phyloP scores from a whole-genome alignment of 2,329 filamentous ascomycete genomes.

The Exophiala calicioides region DNA sequence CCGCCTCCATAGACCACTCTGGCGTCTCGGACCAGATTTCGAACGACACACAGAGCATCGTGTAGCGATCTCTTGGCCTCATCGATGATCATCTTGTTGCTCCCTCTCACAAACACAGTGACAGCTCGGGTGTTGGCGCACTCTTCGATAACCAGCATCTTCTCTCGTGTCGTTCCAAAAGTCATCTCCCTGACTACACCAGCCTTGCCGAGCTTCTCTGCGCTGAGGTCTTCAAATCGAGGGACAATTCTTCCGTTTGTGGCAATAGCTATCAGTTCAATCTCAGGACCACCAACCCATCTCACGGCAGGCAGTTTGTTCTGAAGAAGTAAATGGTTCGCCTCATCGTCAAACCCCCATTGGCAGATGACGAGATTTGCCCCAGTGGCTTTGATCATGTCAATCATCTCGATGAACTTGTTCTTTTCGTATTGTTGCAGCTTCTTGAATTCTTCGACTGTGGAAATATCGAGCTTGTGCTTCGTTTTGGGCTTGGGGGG shows the following conservation, averaged over 20 bases:
- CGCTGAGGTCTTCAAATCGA: slow-evolving; percentile 88
- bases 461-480: slow-evolving; percentile 97
- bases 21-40: slow-evolving; percentile 94
- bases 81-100: slow-evolving; percentile 99
- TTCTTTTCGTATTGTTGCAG: slow-evolving; percentile 91
- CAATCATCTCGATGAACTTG: slow-evolving; percentile 98
- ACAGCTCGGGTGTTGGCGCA: slow-evolving; percentile 97
- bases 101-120: slow-evolving; percentile 92
- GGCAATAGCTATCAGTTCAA: slow-evolving; percentile 96
- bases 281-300: slow-evolving; percentile 98
- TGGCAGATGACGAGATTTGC: slow-evolving; percentile 98
- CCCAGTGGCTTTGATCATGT: slow-evolving; percentile 95
- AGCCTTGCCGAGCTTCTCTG: slow-evolving; percentile 86
- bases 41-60: slow-evolving; percentile 94
- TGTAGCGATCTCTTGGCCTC: slow-evolving; percentile 97
- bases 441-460: slow-evolving; percentile 97
- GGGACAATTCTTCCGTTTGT: slow-evolving; percentile 98
- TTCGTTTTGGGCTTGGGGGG: slow-evolving; percentile 99
- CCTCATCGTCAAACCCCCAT: slow-evolving; percentile 99
- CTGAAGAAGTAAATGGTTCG: slow-evolving; percentile 94
- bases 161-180: slow-evolving; percentile 96
- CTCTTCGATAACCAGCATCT: slow-evolving; percentile 99
- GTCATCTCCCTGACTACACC: slow-evolving; percentile 92
- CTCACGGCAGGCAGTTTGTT: slow-evolving; percentile 93
- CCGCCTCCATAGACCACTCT: slow-evolving; percentile 97